Percentiles rank a stretch among this genome's conserved stretches.
These are phyloP conservation scores for Mollisiaceae sp. DNA, from an alignment of 2,329 filamentous ascomycete species.

Conservation along the genomic window DNA sequence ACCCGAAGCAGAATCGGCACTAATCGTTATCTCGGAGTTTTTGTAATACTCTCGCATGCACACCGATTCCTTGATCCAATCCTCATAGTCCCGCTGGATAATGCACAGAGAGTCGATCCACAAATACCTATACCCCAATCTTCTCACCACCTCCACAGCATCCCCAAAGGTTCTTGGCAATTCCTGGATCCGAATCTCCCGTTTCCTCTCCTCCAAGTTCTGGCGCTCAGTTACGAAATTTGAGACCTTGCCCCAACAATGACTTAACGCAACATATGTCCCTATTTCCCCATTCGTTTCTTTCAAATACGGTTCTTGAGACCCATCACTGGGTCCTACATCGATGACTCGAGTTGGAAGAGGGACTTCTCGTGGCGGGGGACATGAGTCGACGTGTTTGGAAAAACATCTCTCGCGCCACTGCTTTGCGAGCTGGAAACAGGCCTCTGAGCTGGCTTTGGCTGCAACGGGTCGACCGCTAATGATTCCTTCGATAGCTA, in stretches of 20 bases:
- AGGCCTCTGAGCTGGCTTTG: too few species aligned
- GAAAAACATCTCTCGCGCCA: too few species aligned
- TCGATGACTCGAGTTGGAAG: background rate
- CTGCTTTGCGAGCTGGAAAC: too few species aligned
- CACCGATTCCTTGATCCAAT: background rate
- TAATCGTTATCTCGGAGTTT: too few species aligned
- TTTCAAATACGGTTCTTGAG: background rate
- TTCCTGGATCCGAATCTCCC: background rate
- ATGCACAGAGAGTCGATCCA: background rate
- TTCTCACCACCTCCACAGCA: background rate
- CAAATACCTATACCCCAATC: background rate
- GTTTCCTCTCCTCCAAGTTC: background rate
- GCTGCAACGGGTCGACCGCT: too few species aligned
- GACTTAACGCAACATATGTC: background rate
- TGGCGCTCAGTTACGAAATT: background rate
- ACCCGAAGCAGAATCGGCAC: too few species aligned
- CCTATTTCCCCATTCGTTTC: background rate
- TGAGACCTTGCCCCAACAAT: background rate
- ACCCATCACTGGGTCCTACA: background rate
- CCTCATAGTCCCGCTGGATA: background rate
- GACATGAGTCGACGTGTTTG: too few species aligned
- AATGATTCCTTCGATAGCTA: too few species aligned
- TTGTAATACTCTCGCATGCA: background rate
- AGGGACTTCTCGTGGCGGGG: too few species aligned
- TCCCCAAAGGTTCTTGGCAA: background rate